Evolutionary conservation across 768 basidiomycete species (phyloP).

Genomic region (Crucibulum laeve): DNA sequence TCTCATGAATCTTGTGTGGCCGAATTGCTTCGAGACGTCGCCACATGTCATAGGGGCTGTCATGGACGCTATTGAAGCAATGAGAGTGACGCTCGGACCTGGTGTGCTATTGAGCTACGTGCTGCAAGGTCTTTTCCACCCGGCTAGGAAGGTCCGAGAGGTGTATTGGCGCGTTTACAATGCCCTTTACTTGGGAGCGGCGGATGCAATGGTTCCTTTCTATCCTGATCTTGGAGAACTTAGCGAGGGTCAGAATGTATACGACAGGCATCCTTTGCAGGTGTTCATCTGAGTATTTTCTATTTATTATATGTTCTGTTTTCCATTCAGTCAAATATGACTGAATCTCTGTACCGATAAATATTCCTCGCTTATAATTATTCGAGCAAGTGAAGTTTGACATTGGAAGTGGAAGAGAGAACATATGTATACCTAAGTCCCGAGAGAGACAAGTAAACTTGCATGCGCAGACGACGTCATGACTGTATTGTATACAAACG

Average conservation of each 20-base stretch:
- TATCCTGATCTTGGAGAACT: slow-evolving; percentile 89
- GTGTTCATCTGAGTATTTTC: slow-evolving; percentile 61
- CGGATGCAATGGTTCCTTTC: slow-evolving; percentile 92
- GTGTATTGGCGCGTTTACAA: slow-evolving; percentile 98
- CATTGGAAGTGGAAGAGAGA: too few relatives aligned
- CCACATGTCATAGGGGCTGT: slow-evolving; percentile 98
- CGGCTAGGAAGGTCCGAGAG: slow-evolving; percentile 94
- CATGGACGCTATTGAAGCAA: slow-evolving; percentile 97
- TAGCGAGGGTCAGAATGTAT: slow-evolving; percentile 87
- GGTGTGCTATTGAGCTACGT: slow-evolving; percentile 91
- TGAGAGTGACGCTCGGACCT: slow-evolving; percentile 93
- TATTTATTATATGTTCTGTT: slow-evolving; percentile 1
- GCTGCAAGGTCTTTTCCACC: slow-evolving; percentile 94
- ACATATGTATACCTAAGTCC: too few relatives aligned
- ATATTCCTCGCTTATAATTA: neutral
- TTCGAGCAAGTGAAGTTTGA: neutral
- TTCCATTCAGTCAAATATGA: slow-evolving; percentile 6
- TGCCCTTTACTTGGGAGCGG: slow-evolving; percentile 85
- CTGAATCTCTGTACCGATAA: neutral
- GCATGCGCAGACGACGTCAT: too few relatives aligned
- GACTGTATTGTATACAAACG: too few relatives aligned
- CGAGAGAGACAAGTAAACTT: too few relatives aligned
- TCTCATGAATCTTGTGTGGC: slow-evolving; percentile 98
- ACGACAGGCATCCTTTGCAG: slow-evolving; percentile 80
- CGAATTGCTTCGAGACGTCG: slow-evolving; percentile 97